Base-by-base conservation (phyloP, 2,329 filamentous ascomycete genomes). In the Esteya vermicola region DNA sequence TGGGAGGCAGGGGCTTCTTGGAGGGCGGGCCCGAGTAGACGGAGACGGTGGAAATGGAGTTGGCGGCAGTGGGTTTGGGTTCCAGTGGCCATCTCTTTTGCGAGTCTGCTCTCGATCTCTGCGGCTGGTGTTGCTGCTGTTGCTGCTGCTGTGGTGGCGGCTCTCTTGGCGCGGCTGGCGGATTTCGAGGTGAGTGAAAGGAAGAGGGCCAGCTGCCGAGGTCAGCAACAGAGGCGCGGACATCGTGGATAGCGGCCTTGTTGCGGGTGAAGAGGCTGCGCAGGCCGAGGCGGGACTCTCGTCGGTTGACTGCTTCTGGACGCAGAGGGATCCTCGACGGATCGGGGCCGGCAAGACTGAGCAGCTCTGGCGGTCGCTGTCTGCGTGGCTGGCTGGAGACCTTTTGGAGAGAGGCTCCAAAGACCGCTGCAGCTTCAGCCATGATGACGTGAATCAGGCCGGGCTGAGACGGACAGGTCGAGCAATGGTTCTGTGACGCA, bases 251-350 rank as follows among this genome's bases (percentile, higher is more conserved):
- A 9, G 53, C 51, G n/a, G 57, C 9, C 21, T 42, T 45, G 39
- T 43, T 45, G 13, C 30, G 20, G 8, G 37, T 13, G 16, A 76
- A 75, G 9, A 76, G 58, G 45, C 56, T 65, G 39, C 67, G 60
- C 36, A 75, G 51, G 4, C 65, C 69, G 38, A 73, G 50, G 43
- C 61, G 67, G 14, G 70, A 74, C 44, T 72, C 70, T 45, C 70
- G 59, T 50, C 59, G 64, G 40, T 51, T 53, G 20, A 62, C 48
- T 47, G 61, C 69, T 4, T 52, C 60, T 8, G 54, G 47, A 32
- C 65, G 64, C 41, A 70, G 46, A 12, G 66, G 61, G 6, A 65
- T 48, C 22, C 62, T 58, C 35, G 57, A 57, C 41, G 60, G 58
- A 45, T 59, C 52, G 41, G 48, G 53, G 25, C 45, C 43, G 20